These are phyloP conservation scores for Malus hybrid DNA, from an alignment of 331 rosid genomes.

Conservation along the genomic window DNA sequence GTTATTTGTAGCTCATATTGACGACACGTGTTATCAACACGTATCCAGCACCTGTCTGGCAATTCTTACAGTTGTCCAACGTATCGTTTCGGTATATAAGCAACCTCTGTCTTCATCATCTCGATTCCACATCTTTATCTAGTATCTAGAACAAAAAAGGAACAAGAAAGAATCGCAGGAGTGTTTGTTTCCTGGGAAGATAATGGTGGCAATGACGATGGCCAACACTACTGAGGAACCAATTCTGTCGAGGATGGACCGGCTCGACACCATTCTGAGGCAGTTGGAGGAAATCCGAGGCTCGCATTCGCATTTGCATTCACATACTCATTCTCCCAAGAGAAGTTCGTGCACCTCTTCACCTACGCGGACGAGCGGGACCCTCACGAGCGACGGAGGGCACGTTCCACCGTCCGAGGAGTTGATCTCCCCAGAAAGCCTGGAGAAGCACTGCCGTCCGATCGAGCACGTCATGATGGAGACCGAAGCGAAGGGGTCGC, in stretches of 20 bases:
- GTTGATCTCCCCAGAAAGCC: conserved; percentile 41
- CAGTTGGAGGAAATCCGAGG: conserved; percentile 74
- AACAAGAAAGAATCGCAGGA: neutral
- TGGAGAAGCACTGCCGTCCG: conserved; percentile 86
- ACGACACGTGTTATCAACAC: neutral
- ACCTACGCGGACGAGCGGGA: conserved; percentile 33
- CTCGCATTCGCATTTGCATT: neutral
- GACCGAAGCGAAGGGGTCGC: conserved; percentile 56
- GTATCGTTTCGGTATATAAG: neutral
- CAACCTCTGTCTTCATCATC: no score
- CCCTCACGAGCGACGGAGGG: conserved; percentile 44
- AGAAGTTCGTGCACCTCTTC: conserved; percentile 39
- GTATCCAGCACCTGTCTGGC: neutral
- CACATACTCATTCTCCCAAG: conserved; percentile 24
- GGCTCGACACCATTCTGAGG: conserved; percentile 62
- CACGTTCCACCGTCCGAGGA: conserved; percentile 34
- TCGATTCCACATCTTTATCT: no score
- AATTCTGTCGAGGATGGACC: conserved; percentile 58
- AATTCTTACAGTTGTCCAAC: neutral
- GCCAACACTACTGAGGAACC: conserved; percentile 33
- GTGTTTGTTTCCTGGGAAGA: conserved; percentile 24
- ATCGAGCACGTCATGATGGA: conserved; percentile 49
- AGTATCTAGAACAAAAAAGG: neutral
- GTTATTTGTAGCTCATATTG: neutral
- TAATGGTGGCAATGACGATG: conserved; percentile 20